Percentiles rank a stretch among this genome's conserved stretches.
Conservation (phyloP, 176 grass and related monocot genomes). For the Cenchrus americanus region DNA sequence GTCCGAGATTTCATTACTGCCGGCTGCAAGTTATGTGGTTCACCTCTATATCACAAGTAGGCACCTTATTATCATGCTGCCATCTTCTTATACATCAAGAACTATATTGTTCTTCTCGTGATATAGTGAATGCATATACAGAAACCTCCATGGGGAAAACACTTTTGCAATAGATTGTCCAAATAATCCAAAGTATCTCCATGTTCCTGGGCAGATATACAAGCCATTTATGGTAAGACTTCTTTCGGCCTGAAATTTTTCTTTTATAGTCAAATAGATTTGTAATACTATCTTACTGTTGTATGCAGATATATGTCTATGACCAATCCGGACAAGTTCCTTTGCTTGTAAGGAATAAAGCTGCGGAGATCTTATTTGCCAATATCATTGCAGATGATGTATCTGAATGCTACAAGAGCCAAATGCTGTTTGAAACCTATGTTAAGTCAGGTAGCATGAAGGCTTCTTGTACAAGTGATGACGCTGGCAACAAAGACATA, state of each 20-base stretch:
- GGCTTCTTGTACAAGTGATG: slow-evolving; percentile 3
- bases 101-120: background rate
- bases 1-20: slow-evolving; percentile 48
- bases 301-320: slow-evolving; percentile 52
- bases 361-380: slow-evolving; percentile 66
- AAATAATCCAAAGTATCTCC: slow-evolving; percentile 56
- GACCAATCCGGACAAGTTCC: slow-evolving; percentile 68
- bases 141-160: slow-evolving; percentile 31
- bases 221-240: slow-evolving; percentile 61
- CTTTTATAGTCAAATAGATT: slow-evolving; percentile 20
- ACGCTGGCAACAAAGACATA: background rate
- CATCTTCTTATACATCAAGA: slow-evolving; percentile 21
- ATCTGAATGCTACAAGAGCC: slow-evolving; percentile 41
- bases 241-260: background rate
- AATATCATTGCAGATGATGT: slow-evolving; percentile 62
- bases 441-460: background rate
- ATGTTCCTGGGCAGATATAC: slow-evolving; percentile 58
- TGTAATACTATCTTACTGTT: background rate
- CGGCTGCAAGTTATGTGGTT: slow-evolving; percentile 72
- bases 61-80: background rate
- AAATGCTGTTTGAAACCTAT: slow-evolving; percentile 26
- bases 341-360: slow-evolving; percentile 68
- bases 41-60: slow-evolving; percentile 50
- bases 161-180: slow-evolving; percentile 50
- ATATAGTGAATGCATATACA: slow-evolving; percentile 45